Conservation (phyloP, 495 filamentous ascomycete genomes). For the Talaromyces wortmannii region DNA sequence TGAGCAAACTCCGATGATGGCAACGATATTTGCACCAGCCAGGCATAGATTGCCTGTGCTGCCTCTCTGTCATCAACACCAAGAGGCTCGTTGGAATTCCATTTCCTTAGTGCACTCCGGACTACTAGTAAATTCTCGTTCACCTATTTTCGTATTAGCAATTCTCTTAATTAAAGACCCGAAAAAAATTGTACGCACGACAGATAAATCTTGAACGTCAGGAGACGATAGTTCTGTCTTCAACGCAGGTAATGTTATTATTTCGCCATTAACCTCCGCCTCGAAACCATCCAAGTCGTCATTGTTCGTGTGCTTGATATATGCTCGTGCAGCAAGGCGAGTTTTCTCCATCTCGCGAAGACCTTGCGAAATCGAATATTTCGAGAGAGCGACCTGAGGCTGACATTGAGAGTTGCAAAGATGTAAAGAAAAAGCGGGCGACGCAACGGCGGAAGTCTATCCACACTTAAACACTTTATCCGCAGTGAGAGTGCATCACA, state of each 20-base stretch:
- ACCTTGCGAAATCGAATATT: background rate
- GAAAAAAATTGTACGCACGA: background rate
- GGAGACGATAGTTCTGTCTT: conserved; percentile 25
- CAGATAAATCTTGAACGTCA: conserved; percentile 6
- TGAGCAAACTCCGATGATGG: conserved; percentile 27
- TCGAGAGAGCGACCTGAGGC: background rate
- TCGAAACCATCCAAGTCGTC: conserved; percentile 7
- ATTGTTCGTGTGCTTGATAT: conserved; percentile 7
- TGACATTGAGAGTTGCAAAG: too few relatives aligned
- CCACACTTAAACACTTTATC: too few relatives aligned
- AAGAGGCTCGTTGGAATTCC: conserved; percentile 8
- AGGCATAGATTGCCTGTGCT: conserved; percentile 23
- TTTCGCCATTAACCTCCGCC: background rate
- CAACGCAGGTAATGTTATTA: conserved; percentile 10
- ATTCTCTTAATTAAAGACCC: background rate
- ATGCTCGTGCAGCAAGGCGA: conserved; percentile 20
- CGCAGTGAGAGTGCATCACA: too few relatives aligned
- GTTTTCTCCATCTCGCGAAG: conserved; percentile 25
- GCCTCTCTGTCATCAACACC: conserved; percentile 17
- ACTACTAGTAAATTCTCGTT: conserved; percentile 23
- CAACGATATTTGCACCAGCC: conserved; percentile 25
- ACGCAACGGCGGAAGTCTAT: too few relatives aligned
- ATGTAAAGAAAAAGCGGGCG: too few relatives aligned
- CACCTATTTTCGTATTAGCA: background rate
- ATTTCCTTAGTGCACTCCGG: conserved; percentile 14